phyloP scores from a whole-genome alignment of 1,284 basidiomycete genomes.

The Irpex lacteus region DNA sequence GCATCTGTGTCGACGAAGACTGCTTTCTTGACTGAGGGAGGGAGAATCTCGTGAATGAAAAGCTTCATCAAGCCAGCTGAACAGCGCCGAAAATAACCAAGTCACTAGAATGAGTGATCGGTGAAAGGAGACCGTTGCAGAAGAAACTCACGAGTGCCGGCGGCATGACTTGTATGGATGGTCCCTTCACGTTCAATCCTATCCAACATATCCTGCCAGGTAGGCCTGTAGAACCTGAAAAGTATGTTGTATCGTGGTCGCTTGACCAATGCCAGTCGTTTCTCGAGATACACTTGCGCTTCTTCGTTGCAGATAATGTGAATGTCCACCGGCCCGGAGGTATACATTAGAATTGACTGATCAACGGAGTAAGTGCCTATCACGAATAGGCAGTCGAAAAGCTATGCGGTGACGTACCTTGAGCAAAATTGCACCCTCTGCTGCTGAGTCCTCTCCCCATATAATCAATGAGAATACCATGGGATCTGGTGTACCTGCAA shows the following conservation, averaged over 20 bases:
- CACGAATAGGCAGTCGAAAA: neutral
- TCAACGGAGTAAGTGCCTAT: neutral
- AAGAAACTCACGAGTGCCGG: conserved; percentile 39
- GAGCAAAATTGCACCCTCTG: conserved; percentile 9
- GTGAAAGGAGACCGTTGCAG: neutral
- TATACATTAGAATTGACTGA: conserved; percentile 46
- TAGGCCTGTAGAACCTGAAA: conserved; percentile 39
- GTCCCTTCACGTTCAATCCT: conserved; percentile 44
- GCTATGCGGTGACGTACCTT: conserved; percentile 4
- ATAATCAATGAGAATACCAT: conserved; percentile 9
- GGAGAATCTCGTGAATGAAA: conserved; percentile 45
- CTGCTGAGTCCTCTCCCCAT: conserved; percentile 11
- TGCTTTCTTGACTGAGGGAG: conserved; percentile 34
- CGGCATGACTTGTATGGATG: conserved; percentile 42
- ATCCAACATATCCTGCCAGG: conserved; percentile 38
- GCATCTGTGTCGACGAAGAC: conserved; percentile 50
- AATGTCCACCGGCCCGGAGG: conserved; percentile 39
- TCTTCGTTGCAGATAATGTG: conserved; percentile 44
- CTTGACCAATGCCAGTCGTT: conserved; percentile 34
- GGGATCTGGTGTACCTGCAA: neutral
- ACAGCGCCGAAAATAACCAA: conserved; percentile 1
- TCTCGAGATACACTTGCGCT: conserved; percentile 36
- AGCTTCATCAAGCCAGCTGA: conserved; percentile 45
- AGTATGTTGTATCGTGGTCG: conserved; percentile 34
- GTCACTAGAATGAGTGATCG: neutral